Base-by-base conservation (phyloP, 257 asterid genomes). In the Capsicum rhomboideum region DNA sequence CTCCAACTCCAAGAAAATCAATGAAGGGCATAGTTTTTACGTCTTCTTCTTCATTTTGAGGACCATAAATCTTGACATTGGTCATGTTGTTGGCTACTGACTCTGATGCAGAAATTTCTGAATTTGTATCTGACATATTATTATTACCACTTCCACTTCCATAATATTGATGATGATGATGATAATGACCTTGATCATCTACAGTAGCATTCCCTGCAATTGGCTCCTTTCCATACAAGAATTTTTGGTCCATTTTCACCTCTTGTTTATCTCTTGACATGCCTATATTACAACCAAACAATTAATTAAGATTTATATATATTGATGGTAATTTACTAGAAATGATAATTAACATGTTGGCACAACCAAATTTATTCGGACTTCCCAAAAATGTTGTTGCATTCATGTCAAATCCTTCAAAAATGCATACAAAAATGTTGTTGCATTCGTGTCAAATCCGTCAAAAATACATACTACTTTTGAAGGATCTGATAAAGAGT, bases 1-100 rank as follows among this genome's bases (percentile, higher is more conserved):
- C 83, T 78, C 89, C 88, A 53, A 88, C 87, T 63, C 91, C 91
- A 56, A 88, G 91, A 80, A 88, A 88, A 85, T 88, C 91, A 74
- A 86, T 86, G 83, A 85, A 88, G 23, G 64, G 77, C 78, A 77
- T 1, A 26, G 53, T 63, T 55, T 77, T 78, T 72, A 56, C 34
- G 49, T 75, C 77, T 49, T 84, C 44, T 78, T 59, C 29, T 84
- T 49, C 31, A 6, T 85, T 34, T 37, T 66, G 42, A 56, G 69
- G 56, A 31, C 23, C 80, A 77, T 77, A 52, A n/a, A 46, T 37
- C 53, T 50, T 29, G 52, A 78, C 79, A 61, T 49, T 81, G 84
- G 84, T 28, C 59, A 14, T 87, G 79, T 72, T 78, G 80, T 87
- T 85, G 37, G 88, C 85, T 83, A 75, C 88, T 55, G 90, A 85